Conservation (phyloP, 805 yeast genomes). For the Isabelozyma gotoi region DNA sequence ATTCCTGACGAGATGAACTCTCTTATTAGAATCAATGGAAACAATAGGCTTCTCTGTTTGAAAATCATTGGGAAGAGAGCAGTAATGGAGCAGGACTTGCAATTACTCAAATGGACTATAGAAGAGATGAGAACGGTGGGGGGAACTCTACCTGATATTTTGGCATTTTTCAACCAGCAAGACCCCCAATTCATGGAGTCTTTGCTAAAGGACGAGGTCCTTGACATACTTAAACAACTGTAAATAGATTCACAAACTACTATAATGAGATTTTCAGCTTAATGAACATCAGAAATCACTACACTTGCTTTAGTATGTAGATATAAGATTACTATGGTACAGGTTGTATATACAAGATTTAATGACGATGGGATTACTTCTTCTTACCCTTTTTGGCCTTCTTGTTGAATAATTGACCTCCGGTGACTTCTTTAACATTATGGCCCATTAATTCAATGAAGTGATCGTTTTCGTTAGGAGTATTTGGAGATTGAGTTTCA, state of each 20-base stretch:
- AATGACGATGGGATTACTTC: constrained; percentile 8
- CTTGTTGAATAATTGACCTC: constrained; percentile 52
- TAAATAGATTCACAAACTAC: too few relatives aligned
- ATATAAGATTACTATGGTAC: not conserved
- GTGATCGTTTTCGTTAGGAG: constrained; percentile 34
- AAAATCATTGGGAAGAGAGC: constrained; percentile 22
- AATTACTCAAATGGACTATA: constrained; percentile 26
- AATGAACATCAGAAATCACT: too few relatives aligned
- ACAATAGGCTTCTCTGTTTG: constrained; percentile 17
- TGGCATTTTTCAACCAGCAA: constrained; percentile 1
- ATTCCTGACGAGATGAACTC: constrained; percentile 16
- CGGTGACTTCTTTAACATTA: constrained; percentile 53
- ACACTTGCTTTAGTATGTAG: constrained; percentile 1
- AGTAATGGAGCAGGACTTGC: constrained; percentile 18
- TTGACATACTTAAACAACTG: not conserved
- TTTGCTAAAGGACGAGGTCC: not conserved
- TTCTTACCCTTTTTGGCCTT: constrained; percentile 44
- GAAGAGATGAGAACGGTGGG: constrained; percentile 31
- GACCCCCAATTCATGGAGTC: not conserved
- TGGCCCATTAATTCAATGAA: constrained; percentile 62
- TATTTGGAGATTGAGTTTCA: constrained; percentile 8
- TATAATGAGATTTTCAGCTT: too few relatives aligned
- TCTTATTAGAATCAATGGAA: constrained; percentile 12
- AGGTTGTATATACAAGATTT: constrained; percentile 4
- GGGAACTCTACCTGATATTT: constrained; percentile 14